Base-by-base conservation (phyloP, 139 green algal genomes). In the Volvox africanus region DNA sequence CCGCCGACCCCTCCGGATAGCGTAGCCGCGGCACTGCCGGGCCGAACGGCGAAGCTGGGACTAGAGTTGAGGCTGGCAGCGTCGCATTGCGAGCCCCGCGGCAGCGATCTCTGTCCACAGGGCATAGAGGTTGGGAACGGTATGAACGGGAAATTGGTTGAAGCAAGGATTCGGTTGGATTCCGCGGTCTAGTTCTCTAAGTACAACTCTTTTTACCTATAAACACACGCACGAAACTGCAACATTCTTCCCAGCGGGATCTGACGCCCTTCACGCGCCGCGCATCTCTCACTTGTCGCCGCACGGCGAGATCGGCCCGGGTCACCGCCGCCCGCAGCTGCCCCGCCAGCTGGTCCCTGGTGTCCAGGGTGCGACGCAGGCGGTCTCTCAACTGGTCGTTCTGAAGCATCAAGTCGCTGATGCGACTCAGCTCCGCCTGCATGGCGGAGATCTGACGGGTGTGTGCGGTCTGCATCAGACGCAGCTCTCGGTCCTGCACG, bases 391-490 rank as follows among this genome's bases (percentile, higher is more conserved):
- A 77, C 61, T 55, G 17, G 76, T 91, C 76, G 76, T 91, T 86
- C 33, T 79, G 87, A 0, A 86, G 61, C 87, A 91, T 91, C 14
- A 91, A 75, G 61, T 91, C 87, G 61, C 61, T 62, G 37, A 91
- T 81, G 32, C 79, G 78, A 5, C 32, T 24, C 35, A 87, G 78
- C 79, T 91, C 88, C 0, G 24, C 9, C 83, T 92, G 82, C 88
- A 94, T 92, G 37, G 68, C 67, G 18, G 12, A 19, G 61, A 94
- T 80, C 91, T 92, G 69, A 16, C 77, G 44, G 37, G 67, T 85
- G 69, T 94, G 91, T 33, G 88, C 89, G n/a, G 77, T 87, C 86
- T 94, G 89, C 86, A 94, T 88, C 75, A 67, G 37, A 5, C 89
- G 85, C 71, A 94, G 89, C 92, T 94, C 92, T 12, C 75, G 65